Conservation (phyloP, 345 rosid species). For the Dipteronia dyeriana region DNA sequence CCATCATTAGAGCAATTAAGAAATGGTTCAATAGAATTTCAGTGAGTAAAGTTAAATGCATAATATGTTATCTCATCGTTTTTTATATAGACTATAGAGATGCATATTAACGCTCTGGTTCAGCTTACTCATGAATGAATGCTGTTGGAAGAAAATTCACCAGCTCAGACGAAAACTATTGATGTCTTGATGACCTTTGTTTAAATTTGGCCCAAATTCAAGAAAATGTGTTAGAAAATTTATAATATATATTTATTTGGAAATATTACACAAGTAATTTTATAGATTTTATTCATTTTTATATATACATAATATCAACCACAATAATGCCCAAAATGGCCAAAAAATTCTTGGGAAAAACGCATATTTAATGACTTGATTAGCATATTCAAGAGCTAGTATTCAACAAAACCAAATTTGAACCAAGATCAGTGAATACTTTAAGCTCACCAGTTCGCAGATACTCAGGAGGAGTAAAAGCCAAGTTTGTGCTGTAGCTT, state of each 20-base stretch:
- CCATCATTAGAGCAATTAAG: not conserved
- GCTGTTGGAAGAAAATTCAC: not conserved
- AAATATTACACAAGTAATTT: not conserved
- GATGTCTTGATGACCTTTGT: not conserved
- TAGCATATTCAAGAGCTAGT: not conserved
- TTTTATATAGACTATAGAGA: not conserved
- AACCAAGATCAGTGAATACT: not conserved
- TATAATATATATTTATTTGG: not conserved
- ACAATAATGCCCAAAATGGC: not conserved
- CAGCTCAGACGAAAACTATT: not conserved
- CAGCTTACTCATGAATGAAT: not conserved
- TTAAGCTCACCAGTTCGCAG: slow-evolving; percentile 63
- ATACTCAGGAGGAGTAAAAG: slow-evolving; percentile 94
- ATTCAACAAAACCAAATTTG: not conserved
- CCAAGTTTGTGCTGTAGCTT: slow-evolving; percentile 86
- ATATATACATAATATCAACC: not conserved
- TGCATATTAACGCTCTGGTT: not conserved
- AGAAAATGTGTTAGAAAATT: not conserved
- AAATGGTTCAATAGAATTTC: not conserved
- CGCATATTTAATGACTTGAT: not conserved
- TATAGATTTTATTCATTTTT: not conserved
- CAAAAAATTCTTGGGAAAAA: not conserved
- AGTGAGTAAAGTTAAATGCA: not conserved
- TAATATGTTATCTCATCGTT: no score
- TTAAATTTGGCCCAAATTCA: not conserved